Evolutionary conservation across 257 asterid genomes (phyloP).

Genomic region (Verbascum thapsus): DNA sequence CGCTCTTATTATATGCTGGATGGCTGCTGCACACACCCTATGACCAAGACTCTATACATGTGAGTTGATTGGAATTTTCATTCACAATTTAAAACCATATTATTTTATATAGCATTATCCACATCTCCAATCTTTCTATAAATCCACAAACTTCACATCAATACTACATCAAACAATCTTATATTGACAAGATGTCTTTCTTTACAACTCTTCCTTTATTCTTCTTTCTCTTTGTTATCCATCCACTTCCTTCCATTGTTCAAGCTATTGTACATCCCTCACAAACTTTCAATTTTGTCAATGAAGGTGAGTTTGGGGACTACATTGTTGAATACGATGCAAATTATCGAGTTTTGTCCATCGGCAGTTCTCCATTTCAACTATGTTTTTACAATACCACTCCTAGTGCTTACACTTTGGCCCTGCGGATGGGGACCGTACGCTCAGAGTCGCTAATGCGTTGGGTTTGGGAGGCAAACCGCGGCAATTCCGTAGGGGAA

Average conservation of each 20-base stretch:
- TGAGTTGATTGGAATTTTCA: background rate
- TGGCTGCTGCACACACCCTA: background rate
- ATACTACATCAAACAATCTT: background rate
- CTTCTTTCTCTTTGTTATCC: slow-evolving; percentile 1
- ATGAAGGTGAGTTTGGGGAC: slow-evolving; percentile 33
- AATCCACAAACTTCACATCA: background rate
- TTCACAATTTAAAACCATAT: background rate
- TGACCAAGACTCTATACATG: background rate
- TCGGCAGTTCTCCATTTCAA: slow-evolving; percentile 25
- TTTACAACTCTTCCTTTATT: slow-evolving; percentile 12
- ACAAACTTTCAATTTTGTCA: slow-evolving; percentile 33
- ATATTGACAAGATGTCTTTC: slow-evolving; percentile 13
- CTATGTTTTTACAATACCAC: slow-evolving; percentile 46
- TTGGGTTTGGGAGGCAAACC: slow-evolving; percentile 55
- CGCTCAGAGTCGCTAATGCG: slow-evolving; percentile 18
- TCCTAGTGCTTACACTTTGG: slow-evolving; percentile 34
- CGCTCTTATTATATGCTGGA: background rate
- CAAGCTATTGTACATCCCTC: slow-evolving; percentile 37
- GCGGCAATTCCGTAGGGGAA: slow-evolving; percentile 40
- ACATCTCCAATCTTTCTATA: slow-evolving; percentile 16
- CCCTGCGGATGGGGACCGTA: slow-evolving; percentile 30
- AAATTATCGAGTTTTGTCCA: slow-evolving; percentile 17
- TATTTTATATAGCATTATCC: slow-evolving; percentile 18
- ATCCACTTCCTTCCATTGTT: slow-evolving; percentile 10
- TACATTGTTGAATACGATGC: slow-evolving; percentile 35